Evolutionary conservation across 495 filamentous ascomycete species (phyloP).

Genomic region (Penicillium chermesinum): DNA sequence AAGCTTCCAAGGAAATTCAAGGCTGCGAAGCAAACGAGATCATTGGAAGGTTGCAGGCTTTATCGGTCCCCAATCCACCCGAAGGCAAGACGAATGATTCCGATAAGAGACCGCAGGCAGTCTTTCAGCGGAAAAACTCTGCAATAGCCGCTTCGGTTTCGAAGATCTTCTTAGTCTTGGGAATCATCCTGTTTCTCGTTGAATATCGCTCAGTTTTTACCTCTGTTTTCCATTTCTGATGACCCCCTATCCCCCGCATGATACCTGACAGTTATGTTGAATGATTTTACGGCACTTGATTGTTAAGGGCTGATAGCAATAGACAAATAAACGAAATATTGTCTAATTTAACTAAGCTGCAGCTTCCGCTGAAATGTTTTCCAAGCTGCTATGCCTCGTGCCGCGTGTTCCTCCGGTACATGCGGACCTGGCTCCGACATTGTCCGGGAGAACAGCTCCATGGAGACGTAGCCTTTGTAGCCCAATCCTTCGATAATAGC

Average conservation of each 20-base stretch:
- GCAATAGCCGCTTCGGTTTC: background rate
- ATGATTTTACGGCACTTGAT: background rate
- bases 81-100: background rate
- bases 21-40: background rate
- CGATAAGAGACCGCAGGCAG: background rate
- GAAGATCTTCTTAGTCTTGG: background rate
- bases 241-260: background rate
- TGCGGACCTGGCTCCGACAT: conserved; percentile 48
- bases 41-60: background rate
- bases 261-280: background rate
- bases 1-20: background rate
- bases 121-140: background rate
- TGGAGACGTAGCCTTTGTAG: conserved; percentile 63
- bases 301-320: background rate
- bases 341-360: background rate
- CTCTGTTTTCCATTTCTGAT: background rate
- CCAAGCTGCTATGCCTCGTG: conserved; percentile 55
- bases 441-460: conserved; percentile 59
- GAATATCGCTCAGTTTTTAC: background rate
- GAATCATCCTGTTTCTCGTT: background rate
- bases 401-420: conserved; percentile 57
- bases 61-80: background rate
- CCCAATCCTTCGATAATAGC: conserved; percentile 56
- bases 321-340: background rate
- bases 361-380: conserved; percentile 27